Base-by-base conservation (phyloP, 495 filamentous ascomycete species). In the Cercophora newfieldiana region DNA sequence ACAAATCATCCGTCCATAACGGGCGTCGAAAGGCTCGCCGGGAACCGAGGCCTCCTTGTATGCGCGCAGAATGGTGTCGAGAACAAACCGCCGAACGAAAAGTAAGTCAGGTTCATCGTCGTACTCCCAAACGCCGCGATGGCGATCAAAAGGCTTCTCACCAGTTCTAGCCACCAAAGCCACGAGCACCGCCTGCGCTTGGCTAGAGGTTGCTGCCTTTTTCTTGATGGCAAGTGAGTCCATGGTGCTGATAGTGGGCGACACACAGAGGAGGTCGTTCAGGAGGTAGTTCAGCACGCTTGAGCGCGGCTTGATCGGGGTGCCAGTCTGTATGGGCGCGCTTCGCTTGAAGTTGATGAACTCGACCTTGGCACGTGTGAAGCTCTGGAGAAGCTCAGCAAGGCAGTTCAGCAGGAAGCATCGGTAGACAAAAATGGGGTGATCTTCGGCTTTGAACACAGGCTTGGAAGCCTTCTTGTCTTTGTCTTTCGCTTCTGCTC, bases 311-410 rank as follows among this genome's bases (percentile, higher is more conserved):
- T 98, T 99, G 10, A 93, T 92, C 44, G 95, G 95, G 6, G 93
- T 97, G 53, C 87, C 89, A 28, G 89, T 87, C 63, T 82, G 85
- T 66, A 91, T 84, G 4, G 93, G 90, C 64, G 92, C 90, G 21
- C 90, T 89, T 65, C 95, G 88, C 59, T 94, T 97, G 81, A 97
- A 98, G 73, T 97, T 97, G 77, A 99, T 97, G 74, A 99, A 99
- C 71, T 99, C 96, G 22, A 98, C 84, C 81, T 99, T 99, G 47
- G 92, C 89, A 28, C 93, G 89, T 66, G 92, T 97, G 79, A 97
- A 98, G 71, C 89, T 94, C 48, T 89, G 89, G n/a, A 99, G 82
- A 19, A 99, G 85, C 74, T 99, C 95, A 0, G 93, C 90, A 31
- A 99, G 81, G 71, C 94, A 97, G 73, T 97, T 92, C 48, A 99